Conservation (phyloP, 495 filamentous ascomycete species). For the Amorphotheca resinae region DNA sequence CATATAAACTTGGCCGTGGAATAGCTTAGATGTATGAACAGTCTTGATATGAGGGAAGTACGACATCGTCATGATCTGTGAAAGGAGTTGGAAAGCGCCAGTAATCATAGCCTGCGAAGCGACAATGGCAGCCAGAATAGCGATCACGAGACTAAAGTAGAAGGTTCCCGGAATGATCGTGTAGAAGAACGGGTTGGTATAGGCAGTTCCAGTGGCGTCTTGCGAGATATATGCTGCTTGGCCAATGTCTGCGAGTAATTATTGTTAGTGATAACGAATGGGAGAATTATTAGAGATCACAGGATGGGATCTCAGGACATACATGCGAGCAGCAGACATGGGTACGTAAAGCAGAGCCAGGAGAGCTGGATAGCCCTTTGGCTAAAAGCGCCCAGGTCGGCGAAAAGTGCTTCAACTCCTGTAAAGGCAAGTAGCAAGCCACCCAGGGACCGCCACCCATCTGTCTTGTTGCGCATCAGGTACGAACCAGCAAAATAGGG, state of each 20-base stretch:
- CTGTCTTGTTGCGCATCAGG: conserved; percentile 45
- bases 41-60: conserved; percentile 66
- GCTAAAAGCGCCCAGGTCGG: conserved; percentile 59
- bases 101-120: conserved; percentile 73
- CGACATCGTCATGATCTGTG: conserved; percentile 57
- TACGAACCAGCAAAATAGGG: conserved; percentile 51
- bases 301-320: too few species aligned
- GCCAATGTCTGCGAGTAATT: conserved; percentile 63
- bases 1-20: conserved; percentile 61
- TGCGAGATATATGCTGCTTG: conserved; percentile 60
- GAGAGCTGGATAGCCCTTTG: conserved; percentile 48
- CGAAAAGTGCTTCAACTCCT: conserved; percentile 63
- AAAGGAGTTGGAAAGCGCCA: conserved; percentile 54
- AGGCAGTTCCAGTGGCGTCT: conserved; percentile 39
- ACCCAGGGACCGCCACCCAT: conserved; percentile 56
- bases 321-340: conserved; percentile 55
- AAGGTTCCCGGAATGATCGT: conserved; percentile 51
- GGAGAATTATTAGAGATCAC: too few species aligned
- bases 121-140: conserved; percentile 58
- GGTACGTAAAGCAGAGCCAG: conserved; percentile 51
- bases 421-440: conserved; percentile 62
- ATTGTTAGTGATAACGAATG: too few species aligned
- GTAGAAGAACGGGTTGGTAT: conserved; percentile 62
- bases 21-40: conserved; percentile 49
- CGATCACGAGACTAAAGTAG: conserved; percentile 51